phyloP scores from a whole-genome alignment of 192 early-diverging fungal species.

The Coemansia sp. region DNA sequence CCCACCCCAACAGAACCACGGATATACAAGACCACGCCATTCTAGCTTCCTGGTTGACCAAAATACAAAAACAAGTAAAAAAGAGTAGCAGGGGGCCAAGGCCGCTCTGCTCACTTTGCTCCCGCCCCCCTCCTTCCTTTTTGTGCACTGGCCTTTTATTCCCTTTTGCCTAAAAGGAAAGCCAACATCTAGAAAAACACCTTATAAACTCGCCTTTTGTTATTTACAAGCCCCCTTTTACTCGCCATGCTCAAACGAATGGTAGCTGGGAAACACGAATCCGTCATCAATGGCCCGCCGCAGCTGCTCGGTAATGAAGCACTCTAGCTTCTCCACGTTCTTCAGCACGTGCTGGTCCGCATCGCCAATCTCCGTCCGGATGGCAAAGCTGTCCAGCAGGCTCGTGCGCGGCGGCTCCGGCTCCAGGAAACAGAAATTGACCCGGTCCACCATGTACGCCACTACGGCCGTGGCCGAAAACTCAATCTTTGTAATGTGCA shows the following conservation, averaged over 20 bases:
- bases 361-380: constrained; percentile 44
- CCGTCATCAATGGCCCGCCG: constrained; percentile 69
- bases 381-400: constrained; percentile 25
- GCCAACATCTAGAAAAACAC: no score
- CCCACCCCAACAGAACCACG: no score
- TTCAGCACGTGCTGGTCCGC: constrained; percentile 57
- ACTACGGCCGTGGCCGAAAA: constrained; percentile 66
- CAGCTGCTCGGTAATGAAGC: constrained; percentile 73
- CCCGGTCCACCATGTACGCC: constrained; percentile 56
- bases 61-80: no score
- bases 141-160: no score
- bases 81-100: no score
- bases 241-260: constrained; percentile 59
- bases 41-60: no score
- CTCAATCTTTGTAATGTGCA: constrained; percentile 63
- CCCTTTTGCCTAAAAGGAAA: no score
- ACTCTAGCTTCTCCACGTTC: constrained; percentile 77
- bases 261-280: constrained; percentile 72
- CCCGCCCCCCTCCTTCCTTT: no score
- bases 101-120: no score
- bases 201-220: no score
- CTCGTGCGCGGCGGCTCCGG: constrained; percentile 32
- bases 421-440: constrained; percentile 70
- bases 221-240: no score
- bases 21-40: no score